Base-by-base conservation (phyloP, 371 early-diverging fungal genomes). In the Gilbertella persicaria region DNA sequence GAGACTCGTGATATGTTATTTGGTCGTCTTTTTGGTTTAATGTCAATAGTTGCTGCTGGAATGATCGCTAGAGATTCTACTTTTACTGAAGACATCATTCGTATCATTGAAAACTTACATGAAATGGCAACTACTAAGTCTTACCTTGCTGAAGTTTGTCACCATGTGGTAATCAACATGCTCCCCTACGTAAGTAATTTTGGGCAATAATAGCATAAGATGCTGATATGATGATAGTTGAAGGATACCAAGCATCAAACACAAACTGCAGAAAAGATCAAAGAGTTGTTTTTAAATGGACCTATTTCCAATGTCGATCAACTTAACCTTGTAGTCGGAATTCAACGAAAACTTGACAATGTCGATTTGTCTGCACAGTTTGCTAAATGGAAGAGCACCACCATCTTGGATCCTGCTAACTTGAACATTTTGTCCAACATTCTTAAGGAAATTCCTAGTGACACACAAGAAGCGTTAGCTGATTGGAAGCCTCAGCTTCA, bases 1-100 rank as follows among this genome's bases (percentile, higher is more conserved):
- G 98, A 97, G 71, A 87, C 85, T 57, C 81, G 91, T 33, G 94
- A 95, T 63, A 87, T 89, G 75, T 69, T 86, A 53, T 94, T 96
- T 71, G 96, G 94, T 45, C 86, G 94, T 52, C 71, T 95, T 45
- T 95, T 97, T 72, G 93, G 95, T 13, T 68, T 86, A 44, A 83
- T 89, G 81, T 83, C 91, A 26, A 80, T 97, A 37, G 78, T 88
- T 29, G 82, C 86, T 55, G 87, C 95, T 7, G 93, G 91, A n/a
- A 79, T 91, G 59, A 57, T 96, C 16, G 45, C 78, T n/a, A 79
- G 91, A 35, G 53, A 74, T 2, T 62, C 69, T 0, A 82, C 86
- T 14, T 86, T 88, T 0, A 68, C 82, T 5, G 81, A 81, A 26
- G 93, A 95, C 53, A 65, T 88, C 30, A 38, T 78, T 28, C 68